Evolutionary conservation across 2,329 filamentous ascomycete genomes (phyloP).

Genomic region (Ascochyta rabiei): DNA sequence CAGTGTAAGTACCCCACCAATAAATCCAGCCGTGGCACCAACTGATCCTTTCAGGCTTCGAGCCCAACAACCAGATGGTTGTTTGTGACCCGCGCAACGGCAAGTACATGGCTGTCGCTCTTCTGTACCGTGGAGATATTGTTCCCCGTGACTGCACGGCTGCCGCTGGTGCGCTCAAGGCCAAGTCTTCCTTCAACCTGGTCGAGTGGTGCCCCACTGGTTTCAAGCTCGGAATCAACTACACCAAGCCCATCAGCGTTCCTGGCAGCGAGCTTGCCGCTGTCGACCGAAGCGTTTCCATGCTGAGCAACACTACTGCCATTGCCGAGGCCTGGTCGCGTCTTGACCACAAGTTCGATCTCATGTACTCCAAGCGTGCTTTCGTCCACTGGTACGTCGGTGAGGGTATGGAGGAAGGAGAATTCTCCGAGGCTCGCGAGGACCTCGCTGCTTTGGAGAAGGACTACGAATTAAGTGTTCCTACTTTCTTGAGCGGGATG

Average conservation of each 20-base stretch:
- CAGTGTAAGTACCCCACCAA: constrained; percentile 59
- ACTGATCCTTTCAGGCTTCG: constrained; percentile 63
- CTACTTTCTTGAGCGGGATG: neutral
- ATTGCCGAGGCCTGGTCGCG: constrained; percentile 76
- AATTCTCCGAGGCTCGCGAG: constrained; percentile 86
- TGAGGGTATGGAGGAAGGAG: constrained; percentile 91
- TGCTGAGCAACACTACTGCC: constrained; percentile 77
- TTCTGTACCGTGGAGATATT: constrained; percentile 74
- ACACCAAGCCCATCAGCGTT: constrained; percentile 82
- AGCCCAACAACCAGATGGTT: constrained; percentile 81
- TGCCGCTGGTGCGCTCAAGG: constrained; percentile 71
- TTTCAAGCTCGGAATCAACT: constrained; percentile 79
- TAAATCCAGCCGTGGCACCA: neutral
- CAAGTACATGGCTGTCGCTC: constrained; percentile 77
- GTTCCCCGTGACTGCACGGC: constrained; percentile 72
- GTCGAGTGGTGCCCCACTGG: constrained; percentile 78
- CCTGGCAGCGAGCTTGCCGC: constrained; percentile 96
- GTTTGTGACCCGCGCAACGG: constrained; percentile 75
- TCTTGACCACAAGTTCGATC: constrained; percentile 76
- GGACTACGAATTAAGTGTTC: constrained; percentile 67
- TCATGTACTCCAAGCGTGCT: constrained; percentile 79
- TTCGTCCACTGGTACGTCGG: constrained; percentile 84
- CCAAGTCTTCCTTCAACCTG: constrained; percentile 74
- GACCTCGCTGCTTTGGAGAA: constrained; percentile 84
- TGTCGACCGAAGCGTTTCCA: constrained; percentile 92